These are phyloP conservation scores for Abelmoschus esculentus DNA, from an alignment of 345 rosid genomes.

Conservation along the genomic window DNA sequence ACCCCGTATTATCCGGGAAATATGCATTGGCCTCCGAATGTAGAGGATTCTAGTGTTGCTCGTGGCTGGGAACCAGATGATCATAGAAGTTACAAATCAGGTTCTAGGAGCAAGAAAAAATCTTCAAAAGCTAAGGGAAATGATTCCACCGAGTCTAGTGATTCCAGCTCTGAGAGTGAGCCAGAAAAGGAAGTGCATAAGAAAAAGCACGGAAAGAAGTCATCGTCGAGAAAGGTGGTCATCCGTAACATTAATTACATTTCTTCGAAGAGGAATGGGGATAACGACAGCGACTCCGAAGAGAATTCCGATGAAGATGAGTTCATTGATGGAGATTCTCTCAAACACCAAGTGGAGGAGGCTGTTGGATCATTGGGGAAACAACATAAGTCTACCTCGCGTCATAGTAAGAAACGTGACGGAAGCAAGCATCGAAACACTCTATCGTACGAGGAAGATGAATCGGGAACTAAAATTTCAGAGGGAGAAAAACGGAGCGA, in stretches of 20 bases:
- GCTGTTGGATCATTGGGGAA: conserved; percentile 74
- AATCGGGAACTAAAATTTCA: conserved; percentile 23
- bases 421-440: conserved; percentile 23
- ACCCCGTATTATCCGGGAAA: conserved; percentile 75
- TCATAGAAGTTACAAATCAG: conserved; percentile 32
- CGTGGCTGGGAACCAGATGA: conserved; percentile 43
- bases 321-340: conserved; percentile 52
- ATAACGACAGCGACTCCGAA: conserved; percentile 41
- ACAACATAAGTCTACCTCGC: conserved; percentile 51
- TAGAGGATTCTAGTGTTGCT: conserved; percentile 36
- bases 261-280: conserved; percentile 71
- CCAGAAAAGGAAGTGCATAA: conserved; percentile 31
- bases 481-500: conserved; percentile 42
- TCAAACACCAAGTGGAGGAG: conserved; percentile 76
- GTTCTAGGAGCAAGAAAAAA: conserved; percentile 55
- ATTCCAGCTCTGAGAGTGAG: conserved; percentile 40
- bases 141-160: conserved; percentile 43
- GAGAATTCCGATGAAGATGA: conserved; percentile 58
- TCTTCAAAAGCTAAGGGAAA: conserved; percentile 31
- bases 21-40: conserved; percentile 66
- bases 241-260: conserved; percentile 94
- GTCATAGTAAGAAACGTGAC: conserved; percentile 42
- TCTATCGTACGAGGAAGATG: conserved; percentile 25
- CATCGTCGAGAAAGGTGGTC: conserved; percentile 63
- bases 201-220: conserved; percentile 60